A percentile compares a stretch with the other conserved stretches of the same genome.
Conservation (phyloP, 345 rosid species). For the Arabidopsis suecica region DNA sequence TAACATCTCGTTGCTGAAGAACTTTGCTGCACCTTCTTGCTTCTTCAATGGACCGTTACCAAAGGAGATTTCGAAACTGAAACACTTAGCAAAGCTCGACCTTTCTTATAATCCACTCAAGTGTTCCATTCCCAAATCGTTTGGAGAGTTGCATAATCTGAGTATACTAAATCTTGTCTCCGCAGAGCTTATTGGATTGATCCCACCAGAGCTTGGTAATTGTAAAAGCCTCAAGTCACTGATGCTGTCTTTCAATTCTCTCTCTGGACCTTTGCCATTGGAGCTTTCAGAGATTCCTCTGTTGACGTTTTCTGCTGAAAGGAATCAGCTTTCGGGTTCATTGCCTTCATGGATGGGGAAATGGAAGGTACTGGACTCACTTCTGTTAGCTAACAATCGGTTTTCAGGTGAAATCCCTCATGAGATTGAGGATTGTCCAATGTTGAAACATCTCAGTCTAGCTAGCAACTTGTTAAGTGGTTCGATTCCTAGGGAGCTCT, state of each 20-base stretch:
- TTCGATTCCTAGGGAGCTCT: conserved; percentile 70
- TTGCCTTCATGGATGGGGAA: conserved; percentile 80
- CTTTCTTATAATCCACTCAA: conserved; percentile 85
- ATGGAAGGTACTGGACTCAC: conserved; percentile 65
- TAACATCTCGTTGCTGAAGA: conserved; percentile 56
- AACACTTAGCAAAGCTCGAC: conserved; percentile 61
- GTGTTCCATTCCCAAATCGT: conserved; percentile 60
- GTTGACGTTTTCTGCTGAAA: conserved; percentile 70
- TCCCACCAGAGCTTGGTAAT: conserved; percentile 76
- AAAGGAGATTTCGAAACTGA: conserved; percentile 55
- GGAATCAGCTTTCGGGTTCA: conserved; percentile 72
- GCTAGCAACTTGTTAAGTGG: conserved; percentile 69
- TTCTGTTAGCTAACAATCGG: conserved; percentile 63
- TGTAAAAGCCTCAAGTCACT: conserved; percentile 69
- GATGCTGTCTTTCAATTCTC: conserved; percentile 70
- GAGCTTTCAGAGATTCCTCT: conserved; percentile 67
- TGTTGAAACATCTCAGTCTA: conserved; percentile 58
- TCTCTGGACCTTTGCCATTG: conserved; percentile 69
- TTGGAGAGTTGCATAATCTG: conserved; percentile 63
- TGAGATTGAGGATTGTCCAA: conserved; percentile 64
- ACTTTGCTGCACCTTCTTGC: conserved; percentile 62
- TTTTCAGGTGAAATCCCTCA: conserved; percentile 66
- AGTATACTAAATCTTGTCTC: conserved; percentile 62
- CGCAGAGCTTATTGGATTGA: conserved; percentile 63
- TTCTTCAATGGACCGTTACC: conserved; percentile 79